phyloP scores from a whole-genome alignment of 768 basidiomycete genomes.

The Sutorius australiensis region DNA sequence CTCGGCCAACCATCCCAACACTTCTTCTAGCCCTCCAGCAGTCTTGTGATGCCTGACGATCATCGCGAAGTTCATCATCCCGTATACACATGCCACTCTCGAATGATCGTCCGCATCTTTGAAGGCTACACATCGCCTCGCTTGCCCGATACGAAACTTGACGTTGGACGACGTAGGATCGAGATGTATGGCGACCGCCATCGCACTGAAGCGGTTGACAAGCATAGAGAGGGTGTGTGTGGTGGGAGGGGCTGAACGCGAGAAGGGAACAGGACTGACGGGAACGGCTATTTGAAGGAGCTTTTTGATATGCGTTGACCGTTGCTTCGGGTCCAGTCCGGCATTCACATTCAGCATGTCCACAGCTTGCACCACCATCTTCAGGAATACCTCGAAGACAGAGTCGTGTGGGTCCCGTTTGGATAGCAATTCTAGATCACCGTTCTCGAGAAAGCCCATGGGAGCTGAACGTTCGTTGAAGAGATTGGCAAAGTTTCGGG shows the following conservation, averaged over 20 bases:
- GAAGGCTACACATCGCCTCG: slow-evolving; percentile 66
- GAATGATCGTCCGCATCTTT: slow-evolving; percentile 58
- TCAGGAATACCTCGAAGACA: slow-evolving; percentile 75
- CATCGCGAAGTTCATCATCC: slow-evolving; percentile 65
- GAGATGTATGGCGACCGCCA: slow-evolving; percentile 67
- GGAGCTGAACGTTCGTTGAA: slow-evolving; percentile 58
- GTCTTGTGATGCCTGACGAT: slow-evolving; percentile 54
- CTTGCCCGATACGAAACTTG: slow-evolving; percentile 55
- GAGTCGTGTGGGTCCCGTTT: slow-evolving; percentile 56
- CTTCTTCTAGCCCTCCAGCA: slow-evolving; percentile 41
- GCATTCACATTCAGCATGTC: slow-evolving; percentile 31
- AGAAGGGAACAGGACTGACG: slow-evolving; percentile 64
- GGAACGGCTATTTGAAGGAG: slow-evolving; percentile 71
- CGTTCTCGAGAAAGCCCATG: slow-evolving; percentile 62
- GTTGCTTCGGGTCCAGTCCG: slow-evolving; percentile 30
- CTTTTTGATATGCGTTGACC: slow-evolving; percentile 53
- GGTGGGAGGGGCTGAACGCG: slow-evolving; percentile 47
- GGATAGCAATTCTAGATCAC: slow-evolving; percentile 51
- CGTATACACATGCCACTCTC: slow-evolving; percentile 69
- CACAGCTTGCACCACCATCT: slow-evolving; percentile 69
- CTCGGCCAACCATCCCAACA: slow-evolving; percentile 62
- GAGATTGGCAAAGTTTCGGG: slow-evolving; percentile 72
- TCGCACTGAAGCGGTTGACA: slow-evolving; percentile 75
- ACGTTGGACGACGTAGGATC: slow-evolving; percentile 48
- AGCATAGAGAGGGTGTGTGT: slow-evolving; percentile 65